Conservation (phyloP, 345 rosid genomes). For the Balakata baccata region DNA sequence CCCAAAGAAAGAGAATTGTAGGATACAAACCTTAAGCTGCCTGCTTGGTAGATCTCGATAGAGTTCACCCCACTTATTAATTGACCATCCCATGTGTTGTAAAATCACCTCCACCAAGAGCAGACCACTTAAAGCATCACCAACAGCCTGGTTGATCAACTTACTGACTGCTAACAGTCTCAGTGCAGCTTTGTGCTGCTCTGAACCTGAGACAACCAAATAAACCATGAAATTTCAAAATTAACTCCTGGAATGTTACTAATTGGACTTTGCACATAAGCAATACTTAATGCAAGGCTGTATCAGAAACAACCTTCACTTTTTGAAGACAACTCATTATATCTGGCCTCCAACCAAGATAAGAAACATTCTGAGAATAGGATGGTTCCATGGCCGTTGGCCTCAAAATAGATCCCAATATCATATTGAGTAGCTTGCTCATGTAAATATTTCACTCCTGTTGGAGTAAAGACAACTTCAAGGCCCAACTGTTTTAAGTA, state of each 20-base stretch:
- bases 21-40: constrained; percentile 66
- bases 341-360: constrained; percentile 50
- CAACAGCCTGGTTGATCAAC: constrained; percentile 91
- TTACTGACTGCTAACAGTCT: constrained; percentile 78
- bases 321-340: constrained; percentile 39
- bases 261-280: background rate
- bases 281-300: constrained; percentile 1
- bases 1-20: background rate
- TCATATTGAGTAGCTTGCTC: constrained; percentile 77
- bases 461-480: constrained; percentile 65
- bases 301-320: constrained; percentile 43
- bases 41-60: constrained; percentile 87
- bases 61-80: constrained; percentile 68
- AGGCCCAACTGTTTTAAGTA: constrained; percentile 66
- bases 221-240: constrained; percentile 1
- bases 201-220: constrained; percentile 49
- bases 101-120: constrained; percentile 87
- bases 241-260: background rate
- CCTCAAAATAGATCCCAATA: constrained; percentile 92
- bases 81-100: constrained; percentile 74
- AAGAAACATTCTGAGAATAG: constrained; percentile 62
- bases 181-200: constrained; percentile 63
- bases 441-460: constrained; percentile 88
- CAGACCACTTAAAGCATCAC: constrained; percentile 87
- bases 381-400: constrained; percentile 97